These are phyloP conservation scores for Leccinum obscurum DNA, from an alignment of 768 basidiomycete genomes.

Conservation along the genomic window DNA sequence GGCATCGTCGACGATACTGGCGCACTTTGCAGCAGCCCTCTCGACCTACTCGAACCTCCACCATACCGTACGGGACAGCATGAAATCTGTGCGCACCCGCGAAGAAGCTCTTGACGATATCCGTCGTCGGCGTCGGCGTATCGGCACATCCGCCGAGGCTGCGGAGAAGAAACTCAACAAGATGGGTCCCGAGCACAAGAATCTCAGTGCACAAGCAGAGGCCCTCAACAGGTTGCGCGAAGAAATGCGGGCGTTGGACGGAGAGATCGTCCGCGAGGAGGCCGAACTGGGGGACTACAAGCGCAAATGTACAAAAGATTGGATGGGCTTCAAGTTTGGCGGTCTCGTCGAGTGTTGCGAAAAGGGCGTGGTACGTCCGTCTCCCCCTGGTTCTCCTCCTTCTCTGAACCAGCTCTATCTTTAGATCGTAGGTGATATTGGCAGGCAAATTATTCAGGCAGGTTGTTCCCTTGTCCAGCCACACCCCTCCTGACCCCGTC, in stretches of 20 bases:
- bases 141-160: constrained; percentile 70
- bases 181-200: constrained; percentile 91
- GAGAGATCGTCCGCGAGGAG: constrained; percentile 83
- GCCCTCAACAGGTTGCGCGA: constrained; percentile 66
- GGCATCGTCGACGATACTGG: constrained; percentile 66
- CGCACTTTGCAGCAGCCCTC: constrained; percentile 67
- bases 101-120: constrained; percentile 84
- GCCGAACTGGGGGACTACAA: constrained; percentile 82
- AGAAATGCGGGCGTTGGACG: constrained; percentile 76
- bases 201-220: constrained; percentile 71
- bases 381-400: neutral
- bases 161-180: constrained; percentile 89
- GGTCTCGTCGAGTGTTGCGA: constrained; percentile 82
- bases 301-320: constrained; percentile 61
- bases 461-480: constrained; percentile 3
- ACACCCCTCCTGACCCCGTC: constrained; percentile 4
- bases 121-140: constrained; percentile 63
- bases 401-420: neutral
- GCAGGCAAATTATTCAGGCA: constrained; percentile 46
- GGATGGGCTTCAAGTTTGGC: constrained; percentile 85
- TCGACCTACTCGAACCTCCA: constrained; percentile 71
- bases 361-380: constrained; percentile 58
- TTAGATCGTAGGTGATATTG: constrained; percentile 51
- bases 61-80: constrained; percentile 56
- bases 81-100: constrained; percentile 80